These are phyloP conservation scores for Venturia effusa DNA, from an alignment of 2,329 filamentous ascomycete species.

Conservation along the genomic window DNA sequence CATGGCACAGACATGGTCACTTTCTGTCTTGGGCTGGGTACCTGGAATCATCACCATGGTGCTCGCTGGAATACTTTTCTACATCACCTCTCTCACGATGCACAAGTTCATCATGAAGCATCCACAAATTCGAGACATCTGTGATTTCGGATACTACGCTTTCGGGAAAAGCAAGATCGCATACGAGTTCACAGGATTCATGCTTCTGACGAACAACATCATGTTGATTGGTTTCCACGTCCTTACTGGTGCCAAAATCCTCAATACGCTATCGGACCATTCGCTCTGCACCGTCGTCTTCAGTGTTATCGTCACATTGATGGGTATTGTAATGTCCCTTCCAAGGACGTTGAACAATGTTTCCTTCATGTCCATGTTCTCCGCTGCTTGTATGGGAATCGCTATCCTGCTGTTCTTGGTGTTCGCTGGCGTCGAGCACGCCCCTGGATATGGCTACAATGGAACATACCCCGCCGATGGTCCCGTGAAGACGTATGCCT, in stretches of 20 bases:
- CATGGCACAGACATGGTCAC: slow-evolving; percentile 41
- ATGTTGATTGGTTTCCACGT: slow-evolving; percentile 41
- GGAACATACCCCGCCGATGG: slow-evolving; percentile 35
- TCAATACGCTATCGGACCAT: slow-evolving; percentile 40
- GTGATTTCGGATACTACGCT: slow-evolving; percentile 38
- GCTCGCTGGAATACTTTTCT: slow-evolving; percentile 34
- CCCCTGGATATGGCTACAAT: slow-evolving; percentile 35
- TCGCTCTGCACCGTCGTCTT: slow-evolving; percentile 39
- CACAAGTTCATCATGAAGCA: slow-evolving; percentile 43
- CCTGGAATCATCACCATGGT: slow-evolving; percentile 38
- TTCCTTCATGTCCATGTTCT: slow-evolving; percentile 42
- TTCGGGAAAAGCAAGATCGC: slow-evolving; percentile 34
- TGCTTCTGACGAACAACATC: slow-evolving; percentile 42
- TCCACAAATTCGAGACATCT: slow-evolving; percentile 39
- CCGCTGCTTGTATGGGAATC: slow-evolving; percentile 37
- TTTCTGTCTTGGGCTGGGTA: slow-evolving; percentile 37
- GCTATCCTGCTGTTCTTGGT: slow-evolving; percentile 40
- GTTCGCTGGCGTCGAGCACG: slow-evolving; percentile 36
- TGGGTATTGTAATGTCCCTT: slow-evolving; percentile 36
- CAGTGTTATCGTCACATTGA: slow-evolving; percentile 34
- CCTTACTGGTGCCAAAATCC: slow-evolving; percentile 37
- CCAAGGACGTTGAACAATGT: slow-evolving; percentile 37
- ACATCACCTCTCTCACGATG: slow-evolving; percentile 41
- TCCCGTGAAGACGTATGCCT: slow-evolving; percentile 35
- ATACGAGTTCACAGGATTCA: slow-evolving; percentile 35